Base-by-base conservation (phyloP, 345 rosid genomes). In the Salix arbutifolia region DNA sequence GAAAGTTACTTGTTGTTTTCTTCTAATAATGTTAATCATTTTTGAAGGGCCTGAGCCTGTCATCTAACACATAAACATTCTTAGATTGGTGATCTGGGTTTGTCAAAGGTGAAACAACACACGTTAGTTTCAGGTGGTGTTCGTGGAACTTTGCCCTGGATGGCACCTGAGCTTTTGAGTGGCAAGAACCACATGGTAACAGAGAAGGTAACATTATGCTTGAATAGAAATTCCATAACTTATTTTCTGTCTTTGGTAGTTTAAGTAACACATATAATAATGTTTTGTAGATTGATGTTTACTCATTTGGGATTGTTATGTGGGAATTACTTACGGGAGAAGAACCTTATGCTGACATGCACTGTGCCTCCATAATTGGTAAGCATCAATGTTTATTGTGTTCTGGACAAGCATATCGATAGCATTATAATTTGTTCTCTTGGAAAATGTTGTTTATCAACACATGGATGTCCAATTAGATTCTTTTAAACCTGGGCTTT, bases 141-240 rank as follows among this genome's bases (percentile, higher is more conserved):
- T 74, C 98, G 99, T 46, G 99, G 99, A 74, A 96, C 99, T 71
- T 83, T 96, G 73, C 99, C 99, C 40, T 96, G 99, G 99, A 96
- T 96, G 98, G 99, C 99, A 70, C 99, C 99, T 69, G 99, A 96
- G 89, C 98, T 96, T 71, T 84, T 96, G 77, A 96, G 99, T 77
- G 98, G 98, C 65, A 96, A 96, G 91, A 92, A 91, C 78, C 89
- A 91, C 77, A 96, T 96, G 99, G 98, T 96, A 56, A 84, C 99
- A 35, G 99, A 96, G 77, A 93, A 96, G 99, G 99, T 96, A 84
- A 69, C 37, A 70, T 68, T 69, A 30, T 62, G 70, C 40, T 38
- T 2, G 4, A 42, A 66, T 37, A 66, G 13, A 33, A 33, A 33
- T 31, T 23, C 40, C 40, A 21, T 11, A 14, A 19, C 37, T 28